Conservation (phyloP, 2,329 filamentous ascomycete species). For the Ophiobolus disseminans region DNA sequence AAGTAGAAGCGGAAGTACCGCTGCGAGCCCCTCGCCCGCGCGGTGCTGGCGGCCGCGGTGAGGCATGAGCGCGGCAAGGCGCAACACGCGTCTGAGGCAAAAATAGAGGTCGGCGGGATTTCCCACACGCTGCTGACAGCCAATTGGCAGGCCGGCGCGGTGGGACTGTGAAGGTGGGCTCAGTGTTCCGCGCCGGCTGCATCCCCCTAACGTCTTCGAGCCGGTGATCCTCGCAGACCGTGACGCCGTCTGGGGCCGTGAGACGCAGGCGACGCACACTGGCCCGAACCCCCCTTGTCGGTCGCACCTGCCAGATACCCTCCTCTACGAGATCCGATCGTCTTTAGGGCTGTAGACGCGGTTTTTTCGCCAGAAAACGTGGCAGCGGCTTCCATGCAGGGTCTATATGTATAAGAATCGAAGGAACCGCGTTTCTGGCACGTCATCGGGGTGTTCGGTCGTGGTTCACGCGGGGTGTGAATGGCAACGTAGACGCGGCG, state of each 20-base stretch:
- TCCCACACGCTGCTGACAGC: not conserved
- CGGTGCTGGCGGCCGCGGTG: not conserved
- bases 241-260: constrained; percentile 18
- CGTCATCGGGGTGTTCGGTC: constrained; percentile 26
- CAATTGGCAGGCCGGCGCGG: not conserved
- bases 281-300: constrained; percentile 26
- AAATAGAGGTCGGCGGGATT: constrained; percentile 19
- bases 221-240: constrained; percentile 33
- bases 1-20: not conserved
- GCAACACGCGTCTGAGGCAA: constrained; percentile 34
- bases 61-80: constrained; percentile 18
- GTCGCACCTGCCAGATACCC: constrained; percentile 24
- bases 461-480: constrained; percentile 19
- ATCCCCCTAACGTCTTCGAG: constrained; percentile 27
- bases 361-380: constrained; percentile 43
- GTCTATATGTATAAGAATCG: constrained; percentile 25
- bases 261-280: constrained; percentile 22
- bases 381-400: constrained; percentile 35
- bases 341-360: constrained; percentile 40
- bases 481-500: constrained; percentile 31
- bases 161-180: constrained; percentile 19
- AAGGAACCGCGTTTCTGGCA: constrained; percentile 37
- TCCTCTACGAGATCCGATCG: constrained; percentile 29
- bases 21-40: not conserved
- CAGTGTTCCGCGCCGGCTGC: constrained; percentile 31